Conservation (phyloP, 139 green algal genomes). For the Limnomonas spitsbergensis region DNA sequence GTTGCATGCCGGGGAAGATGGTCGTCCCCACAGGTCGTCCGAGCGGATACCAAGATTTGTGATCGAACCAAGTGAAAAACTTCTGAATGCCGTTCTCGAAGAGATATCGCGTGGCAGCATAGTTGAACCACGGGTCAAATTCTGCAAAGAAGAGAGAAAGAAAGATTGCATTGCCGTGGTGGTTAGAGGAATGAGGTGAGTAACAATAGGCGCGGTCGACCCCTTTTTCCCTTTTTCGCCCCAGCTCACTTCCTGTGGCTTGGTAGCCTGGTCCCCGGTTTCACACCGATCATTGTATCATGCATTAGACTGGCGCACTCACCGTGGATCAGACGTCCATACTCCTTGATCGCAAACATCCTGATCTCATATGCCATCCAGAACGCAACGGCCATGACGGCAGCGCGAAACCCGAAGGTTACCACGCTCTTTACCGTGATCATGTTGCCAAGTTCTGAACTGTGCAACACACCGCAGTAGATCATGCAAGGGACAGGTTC, state of each 20-base stretch:
- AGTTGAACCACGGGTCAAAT: conserved; percentile 25
- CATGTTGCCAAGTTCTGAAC: too few species aligned
- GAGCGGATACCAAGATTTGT: conserved; percentile 71
- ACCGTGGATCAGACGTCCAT: conserved; percentile 16
- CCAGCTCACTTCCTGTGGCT: too few species aligned
- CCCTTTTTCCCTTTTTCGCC: too few species aligned
- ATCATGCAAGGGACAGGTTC: too few species aligned
- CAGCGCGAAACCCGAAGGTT: not conserved
- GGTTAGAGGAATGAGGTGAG: too few species aligned
- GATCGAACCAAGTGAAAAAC: conserved; percentile 79
- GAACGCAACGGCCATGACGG: not conserved
- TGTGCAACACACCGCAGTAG: too few species aligned
- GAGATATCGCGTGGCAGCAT: not conserved
- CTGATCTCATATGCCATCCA: conserved; percentile 8
- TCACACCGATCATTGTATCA: too few species aligned
- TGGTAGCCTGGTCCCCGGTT: too few species aligned
- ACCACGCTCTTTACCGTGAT: not conserved
- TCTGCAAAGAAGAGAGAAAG: not conserved
- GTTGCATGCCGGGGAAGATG: conserved; percentile 74
- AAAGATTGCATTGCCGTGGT: too few species aligned
- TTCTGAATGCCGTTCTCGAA: conserved; percentile 49
- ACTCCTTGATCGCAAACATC: conserved; percentile 18
- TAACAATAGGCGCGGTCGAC: too few species aligned
- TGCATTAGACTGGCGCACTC: too few species aligned
- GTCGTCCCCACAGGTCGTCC: conserved; percentile 72